These are phyloP conservation scores for Sugiyamaella mastotermitis DNA, from an alignment of 805 yeast genomes.

Conservation along the genomic window DNA sequence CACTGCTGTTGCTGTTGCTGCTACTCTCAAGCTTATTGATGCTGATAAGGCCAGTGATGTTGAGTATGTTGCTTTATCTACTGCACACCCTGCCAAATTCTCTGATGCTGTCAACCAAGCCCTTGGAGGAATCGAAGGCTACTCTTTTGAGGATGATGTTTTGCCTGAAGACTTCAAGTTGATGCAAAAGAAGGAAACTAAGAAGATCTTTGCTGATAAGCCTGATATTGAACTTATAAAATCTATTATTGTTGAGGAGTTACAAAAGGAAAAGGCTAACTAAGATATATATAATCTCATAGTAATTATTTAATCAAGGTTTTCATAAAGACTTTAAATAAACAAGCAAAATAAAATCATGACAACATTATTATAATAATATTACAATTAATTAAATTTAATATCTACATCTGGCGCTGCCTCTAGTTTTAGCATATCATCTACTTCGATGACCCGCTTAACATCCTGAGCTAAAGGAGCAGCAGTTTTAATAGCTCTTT, in stretches of 20 bases:
- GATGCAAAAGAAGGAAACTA: slow-evolving; percentile 65
- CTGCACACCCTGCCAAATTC: slow-evolving; percentile 99
- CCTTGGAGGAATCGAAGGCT: slow-evolving; percentile 55
- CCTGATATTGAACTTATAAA: slow-evolving; percentile 74
- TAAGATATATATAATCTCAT: no score
- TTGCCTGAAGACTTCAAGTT: slow-evolving; percentile 81
- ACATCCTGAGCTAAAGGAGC: slow-evolving; percentile 53
- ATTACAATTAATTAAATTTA: no score
- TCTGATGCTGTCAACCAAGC: slow-evolving; percentile 92
- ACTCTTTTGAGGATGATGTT: slow-evolving; percentile 82
- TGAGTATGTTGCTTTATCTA: slow-evolving; percentile 67
- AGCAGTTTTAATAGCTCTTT: slow-evolving; percentile 70
- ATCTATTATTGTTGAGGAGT: slow-evolving; percentile 41
- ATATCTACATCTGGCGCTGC: no score
- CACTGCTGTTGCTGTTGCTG: slow-evolving; percentile 88
- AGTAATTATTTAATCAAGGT: no score
- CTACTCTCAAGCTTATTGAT: slow-evolving; percentile 57
- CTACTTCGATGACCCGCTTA: slow-evolving; percentile 1
- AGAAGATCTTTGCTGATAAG: slow-evolving; percentile 62
- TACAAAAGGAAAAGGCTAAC: neutral
- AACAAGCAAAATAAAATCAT: no score
- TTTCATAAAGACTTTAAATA: no score
- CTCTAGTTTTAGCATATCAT: no score
- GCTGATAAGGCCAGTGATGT: slow-evolving; percentile 37
- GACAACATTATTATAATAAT: no score